A percentile compares a stretch with the other conserved stretches of the same genome.
Evolutionary conservation across 2,329 filamentous ascomycete species (phyloP).

Genomic region (Lachnellula cervina): DNA sequence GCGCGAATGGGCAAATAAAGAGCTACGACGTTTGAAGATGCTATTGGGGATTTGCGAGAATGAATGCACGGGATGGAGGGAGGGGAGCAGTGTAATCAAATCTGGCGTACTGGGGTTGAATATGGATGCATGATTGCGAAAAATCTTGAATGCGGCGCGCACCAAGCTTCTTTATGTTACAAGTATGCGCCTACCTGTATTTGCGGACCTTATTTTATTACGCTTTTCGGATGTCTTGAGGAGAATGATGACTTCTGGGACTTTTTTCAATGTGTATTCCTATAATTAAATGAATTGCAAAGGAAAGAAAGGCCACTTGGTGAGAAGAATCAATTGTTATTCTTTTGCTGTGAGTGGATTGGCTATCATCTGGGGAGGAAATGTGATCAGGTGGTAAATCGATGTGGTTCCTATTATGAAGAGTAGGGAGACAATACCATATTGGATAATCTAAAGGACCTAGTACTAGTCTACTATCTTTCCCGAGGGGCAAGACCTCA

Average conservation of each 20-base stretch:
- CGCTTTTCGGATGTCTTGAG: conserved; percentile 3
- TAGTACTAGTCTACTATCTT: no score
- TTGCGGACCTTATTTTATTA: conserved; percentile 9
- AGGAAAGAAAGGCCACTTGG: background rate
- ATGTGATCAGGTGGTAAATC: no score
- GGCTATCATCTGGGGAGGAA: no score
- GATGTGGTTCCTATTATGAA: background rate
- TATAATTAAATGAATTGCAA: conserved; percentile 11
- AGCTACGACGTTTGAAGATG: conserved; percentile 30
- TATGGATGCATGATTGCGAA: conserved; percentile 8
- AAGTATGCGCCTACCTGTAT: conserved; percentile 10
- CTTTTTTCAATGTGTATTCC: conserved; percentile 19
- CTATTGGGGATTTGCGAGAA: background rate
- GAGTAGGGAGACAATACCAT: no score
- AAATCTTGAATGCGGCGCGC: conserved; percentile 7
- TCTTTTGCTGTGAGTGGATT: no score
- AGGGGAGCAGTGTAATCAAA: conserved; percentile 17
- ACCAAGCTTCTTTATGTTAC: background rate
- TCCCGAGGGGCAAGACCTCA: no score
- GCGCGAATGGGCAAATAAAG: conserved; percentile 51
- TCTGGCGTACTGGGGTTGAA: conserved; percentile 26
- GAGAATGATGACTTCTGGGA: conserved; percentile 5
- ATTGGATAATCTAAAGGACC: no score
- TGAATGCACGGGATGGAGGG: conserved; percentile 1
- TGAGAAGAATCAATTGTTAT: no score